A percentile compares a stretch with the other conserved stretches of the same genome.
These are phyloP conservation scores for Eutrema salsugineum DNA, from an alignment of 441 rosid genomes.

Conservation along the genomic window DNA sequence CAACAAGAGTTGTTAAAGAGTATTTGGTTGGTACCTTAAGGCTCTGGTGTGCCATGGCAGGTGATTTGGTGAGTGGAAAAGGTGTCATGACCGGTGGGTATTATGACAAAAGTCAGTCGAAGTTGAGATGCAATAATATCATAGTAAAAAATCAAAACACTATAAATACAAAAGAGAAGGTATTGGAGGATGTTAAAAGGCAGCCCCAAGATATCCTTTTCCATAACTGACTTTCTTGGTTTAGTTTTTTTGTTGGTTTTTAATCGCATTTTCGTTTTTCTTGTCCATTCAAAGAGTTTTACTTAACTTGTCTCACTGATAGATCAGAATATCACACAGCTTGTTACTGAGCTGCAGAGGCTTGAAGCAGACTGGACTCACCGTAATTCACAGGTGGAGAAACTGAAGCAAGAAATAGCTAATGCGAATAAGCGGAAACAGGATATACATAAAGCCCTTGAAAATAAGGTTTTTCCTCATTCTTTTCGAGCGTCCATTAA, in stretches of 20 bases:
- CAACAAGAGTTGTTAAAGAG: no score
- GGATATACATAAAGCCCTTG: constrained; percentile 69
- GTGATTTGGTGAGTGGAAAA: constrained; percentile 99
- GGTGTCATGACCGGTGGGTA: constrained; percentile 99
- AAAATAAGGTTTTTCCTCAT: constrained; percentile 63
- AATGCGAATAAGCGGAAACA: constrained; percentile 78
- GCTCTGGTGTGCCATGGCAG: constrained; percentile 44
- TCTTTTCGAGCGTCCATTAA: constrained; percentile 4
- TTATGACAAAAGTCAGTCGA: constrained; percentile 95
- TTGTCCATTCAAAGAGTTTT: constrained; percentile 13
- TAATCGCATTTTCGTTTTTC: constrained; percentile 19
- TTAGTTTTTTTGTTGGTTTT: not conserved
- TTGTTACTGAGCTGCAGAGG: constrained; percentile 90
- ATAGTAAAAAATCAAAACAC: constrained; percentile 61
- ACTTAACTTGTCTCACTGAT: constrained; percentile 65
- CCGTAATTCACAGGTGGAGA: constrained; percentile 70
- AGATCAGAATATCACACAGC: constrained; percentile 84
- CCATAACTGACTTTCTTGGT: constrained; percentile 5
- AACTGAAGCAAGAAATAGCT: constrained; percentile 81
- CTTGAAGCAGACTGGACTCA: constrained; percentile 84
- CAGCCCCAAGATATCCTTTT: constrained; percentile 87
- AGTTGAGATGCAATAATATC: constrained; percentile 79
- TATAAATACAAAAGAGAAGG: constrained; percentile 62
- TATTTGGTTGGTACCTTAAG: constrained; percentile 17
- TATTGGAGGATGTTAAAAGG: constrained; percentile 49